Evolutionary conservation across 2,329 filamentous ascomycete species (phyloP).

Genomic region (Verruconis gallopava): DNA sequence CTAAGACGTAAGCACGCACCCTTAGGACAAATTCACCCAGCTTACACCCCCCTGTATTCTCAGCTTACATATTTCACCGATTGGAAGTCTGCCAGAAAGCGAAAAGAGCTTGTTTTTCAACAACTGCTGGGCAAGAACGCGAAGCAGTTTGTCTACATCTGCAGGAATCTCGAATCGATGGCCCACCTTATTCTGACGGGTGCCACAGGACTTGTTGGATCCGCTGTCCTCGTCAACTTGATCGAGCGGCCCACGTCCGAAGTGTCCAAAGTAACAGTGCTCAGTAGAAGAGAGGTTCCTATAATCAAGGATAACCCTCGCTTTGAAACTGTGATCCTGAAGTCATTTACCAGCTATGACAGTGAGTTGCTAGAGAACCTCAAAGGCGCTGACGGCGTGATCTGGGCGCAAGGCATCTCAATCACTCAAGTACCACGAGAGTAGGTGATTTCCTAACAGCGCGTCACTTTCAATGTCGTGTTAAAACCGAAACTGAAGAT

Average conservation of each 20-base stretch:
- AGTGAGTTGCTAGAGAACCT: constrained; percentile 45
- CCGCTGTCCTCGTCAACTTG: constrained; percentile 26
- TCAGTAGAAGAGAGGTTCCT: constrained; percentile 51
- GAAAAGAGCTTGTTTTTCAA: too few species aligned
- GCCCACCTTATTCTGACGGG: constrained; percentile 28
- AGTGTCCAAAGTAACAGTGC: constrained; percentile 53
- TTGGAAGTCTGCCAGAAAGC: too few species aligned
- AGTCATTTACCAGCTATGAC: constrained; percentile 52
- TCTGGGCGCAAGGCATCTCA: constrained; percentile 58
- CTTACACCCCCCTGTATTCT: too few species aligned
- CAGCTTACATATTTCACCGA: too few species aligned
- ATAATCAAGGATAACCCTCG: constrained; percentile 50
- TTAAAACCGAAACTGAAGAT: too few species aligned
- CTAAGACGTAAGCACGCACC: too few species aligned
- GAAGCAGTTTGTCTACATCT: too few species aligned
- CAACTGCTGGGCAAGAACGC: too few species aligned
- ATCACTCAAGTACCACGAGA: constrained; percentile 46
- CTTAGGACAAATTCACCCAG: too few species aligned
- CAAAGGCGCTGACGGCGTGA: constrained; percentile 46
- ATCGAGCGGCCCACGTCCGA: constrained; percentile 17
- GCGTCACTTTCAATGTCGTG: too few species aligned
- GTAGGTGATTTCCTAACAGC: too few species aligned
- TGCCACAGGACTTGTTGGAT: constrained; percentile 30
- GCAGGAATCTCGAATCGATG: too few species aligned
- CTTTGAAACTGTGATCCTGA: constrained; percentile 53